These are phyloP conservation scores for Reticulascus tulasneorum DNA, from an alignment of 2,329 filamentous ascomycete species.

Conservation along the genomic window DNA sequence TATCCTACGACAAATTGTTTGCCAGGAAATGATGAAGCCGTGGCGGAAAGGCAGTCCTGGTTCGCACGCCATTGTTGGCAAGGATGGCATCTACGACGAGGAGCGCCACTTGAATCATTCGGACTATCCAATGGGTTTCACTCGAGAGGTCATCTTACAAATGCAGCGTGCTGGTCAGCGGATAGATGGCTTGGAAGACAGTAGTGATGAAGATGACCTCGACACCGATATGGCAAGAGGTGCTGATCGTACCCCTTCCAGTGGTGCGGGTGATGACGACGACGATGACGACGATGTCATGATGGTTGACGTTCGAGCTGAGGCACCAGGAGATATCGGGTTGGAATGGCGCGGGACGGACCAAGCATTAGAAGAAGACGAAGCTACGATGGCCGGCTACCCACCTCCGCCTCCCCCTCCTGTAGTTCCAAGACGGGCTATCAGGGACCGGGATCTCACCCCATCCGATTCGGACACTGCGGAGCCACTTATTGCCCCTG, in stretches of 20 bases:
- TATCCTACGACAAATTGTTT: slow-evolving; percentile 76
- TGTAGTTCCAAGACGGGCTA: slow-evolving; percentile 36
- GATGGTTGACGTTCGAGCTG: slow-evolving; percentile 50
- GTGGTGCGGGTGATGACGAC: slow-evolving; percentile 25
- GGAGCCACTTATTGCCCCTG: slow-evolving; percentile 60
- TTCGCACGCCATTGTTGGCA: slow-evolving; percentile 72
- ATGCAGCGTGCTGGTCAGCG: slow-evolving; percentile 17
- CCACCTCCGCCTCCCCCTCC: slow-evolving; percentile 58
- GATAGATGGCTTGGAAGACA: slow-evolving; percentile 34
- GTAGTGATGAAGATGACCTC: slow-evolving; percentile 28
- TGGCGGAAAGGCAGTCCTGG: slow-evolving; percentile 86
- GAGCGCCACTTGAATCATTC: slow-evolving; percentile 55
- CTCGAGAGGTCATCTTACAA: slow-evolving; percentile 31
- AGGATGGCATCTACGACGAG: slow-evolving; percentile 78
- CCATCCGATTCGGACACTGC: slow-evolving; percentile 71
- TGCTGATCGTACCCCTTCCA: slow-evolving; percentile 12
- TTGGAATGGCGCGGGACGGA: slow-evolving; percentile 54
- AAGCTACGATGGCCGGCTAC: slow-evolving; percentile 75
- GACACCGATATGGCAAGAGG: slow-evolving; percentile 16
- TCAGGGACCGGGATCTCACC: slow-evolving; percentile 56
- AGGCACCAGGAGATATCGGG: slow-evolving; percentile 37
- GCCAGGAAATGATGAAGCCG: slow-evolving; percentile 82
- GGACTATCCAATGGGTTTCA: slow-evolving; percentile 27
- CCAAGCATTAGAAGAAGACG: slow-evolving; percentile 68
- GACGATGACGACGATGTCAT: slow-evolving; percentile 55